These are phyloP conservation scores for Bonia amplexicaulis DNA, from an alignment of 176 grass and related monocot species.

Conservation along the genomic window DNA sequence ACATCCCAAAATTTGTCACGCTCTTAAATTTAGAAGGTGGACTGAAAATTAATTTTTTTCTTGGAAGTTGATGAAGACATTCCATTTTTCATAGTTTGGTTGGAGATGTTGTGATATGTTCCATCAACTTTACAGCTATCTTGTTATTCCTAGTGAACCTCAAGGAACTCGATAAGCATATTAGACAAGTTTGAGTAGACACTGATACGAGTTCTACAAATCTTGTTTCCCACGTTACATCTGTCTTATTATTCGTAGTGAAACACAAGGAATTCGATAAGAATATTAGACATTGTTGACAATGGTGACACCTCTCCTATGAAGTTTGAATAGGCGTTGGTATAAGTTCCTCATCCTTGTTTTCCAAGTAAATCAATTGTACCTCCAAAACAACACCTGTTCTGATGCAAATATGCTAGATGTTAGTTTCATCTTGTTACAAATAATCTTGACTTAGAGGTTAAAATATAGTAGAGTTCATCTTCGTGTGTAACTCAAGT, in stretches of 20 bases:
- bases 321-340: neutral
- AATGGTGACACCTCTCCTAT: neutral
- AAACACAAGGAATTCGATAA: neutral
- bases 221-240: neutral
- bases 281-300: neutral
- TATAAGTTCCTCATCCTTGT: neutral
- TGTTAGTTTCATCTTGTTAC: slow-evolving; percentile 2
- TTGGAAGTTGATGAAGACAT: neutral
- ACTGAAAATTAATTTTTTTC: neutral
- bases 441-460: too few species aligned
- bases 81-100: neutral
- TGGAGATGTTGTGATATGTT: neutral
- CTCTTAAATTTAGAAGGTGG: neutral
- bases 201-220: neutral
- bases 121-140: neutral
- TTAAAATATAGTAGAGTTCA: too few species aligned
- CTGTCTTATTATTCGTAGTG: neutral
- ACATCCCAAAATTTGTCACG: neutral
- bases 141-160: slow-evolving; percentile 2
- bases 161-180: neutral
- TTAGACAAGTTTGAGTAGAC: neutral
- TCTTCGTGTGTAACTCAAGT: too few species aligned
- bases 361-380: neutral
- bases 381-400: neutral
- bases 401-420: neutral